Base-by-base conservation (phyloP, 495 filamentous ascomycete species). In the Daldinia grandis region DNA sequence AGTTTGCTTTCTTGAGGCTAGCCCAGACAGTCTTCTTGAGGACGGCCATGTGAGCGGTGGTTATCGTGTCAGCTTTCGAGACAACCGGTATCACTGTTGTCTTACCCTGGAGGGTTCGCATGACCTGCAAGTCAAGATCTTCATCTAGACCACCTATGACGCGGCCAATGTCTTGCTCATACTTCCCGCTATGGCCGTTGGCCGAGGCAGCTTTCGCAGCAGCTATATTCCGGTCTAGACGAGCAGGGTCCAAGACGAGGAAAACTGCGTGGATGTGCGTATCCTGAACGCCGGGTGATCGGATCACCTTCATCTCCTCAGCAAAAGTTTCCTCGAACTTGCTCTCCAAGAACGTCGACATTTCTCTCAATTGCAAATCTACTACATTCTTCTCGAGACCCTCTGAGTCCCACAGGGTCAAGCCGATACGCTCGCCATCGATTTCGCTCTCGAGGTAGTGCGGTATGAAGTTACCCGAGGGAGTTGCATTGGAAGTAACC, bases 251-350 rank as follows among this genome's bases (percentile, higher is more conserved):
- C 56, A 99, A 88, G 49, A 99, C 84, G 58, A 97, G 83, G 79
- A 99, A 97, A 62, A 94, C 95, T 62, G 93, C 96, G 77, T 99
- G 95, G 72, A 99, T 95, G 78, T 99, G 95, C 49, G 95, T 97
- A 84, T 99, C 95, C 72, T 92, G 92, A 74, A 92, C 91, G 66
- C 94, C 95, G 19, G 95, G 94, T 58, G 94, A 92, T 70, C 95
- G 91, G 54, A 97, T 83, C 37, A 99, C 94, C 83, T 97, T 98
- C 86, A 96, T 97, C 85, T 99, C 95, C 81, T 99, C 95, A 35
- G 89, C 90, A 78, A 98, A 94, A 0, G 95, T 98, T 76, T 99
- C 96, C 78, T 98, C 94, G 68, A 99, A 99, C 78, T 98, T 99
- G 79, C 91, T 94, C 82, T 99, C 95, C 59, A 99, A 82, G 83